Base-by-base conservation (phyloP, 805 yeast species). In the Candida awuae region DNA sequence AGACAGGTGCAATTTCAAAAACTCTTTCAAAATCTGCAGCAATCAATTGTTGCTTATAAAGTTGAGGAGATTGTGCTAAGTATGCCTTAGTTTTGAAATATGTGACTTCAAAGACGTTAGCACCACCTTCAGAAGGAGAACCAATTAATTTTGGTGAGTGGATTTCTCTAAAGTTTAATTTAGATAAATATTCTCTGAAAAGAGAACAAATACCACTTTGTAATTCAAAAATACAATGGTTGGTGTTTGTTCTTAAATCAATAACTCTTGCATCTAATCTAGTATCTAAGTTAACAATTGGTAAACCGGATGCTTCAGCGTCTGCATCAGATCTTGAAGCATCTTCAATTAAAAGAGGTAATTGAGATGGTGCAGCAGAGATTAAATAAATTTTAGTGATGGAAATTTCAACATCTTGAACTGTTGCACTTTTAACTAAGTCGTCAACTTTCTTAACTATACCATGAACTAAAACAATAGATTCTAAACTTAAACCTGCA, bases 11-110 rank as follows among this genome's bases (percentile, higher is more conserved):
- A 56, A 92, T 74, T 69, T 92, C 99, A 60, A 77, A 92, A 35
- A 92, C 99, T 55, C 77, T 78, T 70, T 92, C 98, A 55, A 90
- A 92, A 68, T 92, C 99, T 44, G 95, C 94, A 34, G 97, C 95
- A 66, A 92, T 92, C 62, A 90, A 77, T 73, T 90, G 95, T 70
- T 92, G 97, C 71, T 92, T 92, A 72, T 92, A 85, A 51, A 92
- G 75, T 71, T 92, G 99, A 35, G 99, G 99, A 29, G 96, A 85
- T 70, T 92, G 99, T 14, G 99, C 98, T 60, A 92, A 68, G 63
- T 74, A 92, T 6, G 97, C 97, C 46, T 81, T 79, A 46, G 86
- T 77, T 62, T 90, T 90, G 75, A 92, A 92, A 66, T 92, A 92
- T 32, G 83, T 70, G 43, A 92, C 83, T 65, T 87, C 94, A 66